Percentiles rank a stretch among this genome's conserved stretches.
These are phyloP conservation scores for Ceratobasidium sp. DNA, from an alignment of 1,284 basidiomycete species.

Conservation along the genomic window DNA sequence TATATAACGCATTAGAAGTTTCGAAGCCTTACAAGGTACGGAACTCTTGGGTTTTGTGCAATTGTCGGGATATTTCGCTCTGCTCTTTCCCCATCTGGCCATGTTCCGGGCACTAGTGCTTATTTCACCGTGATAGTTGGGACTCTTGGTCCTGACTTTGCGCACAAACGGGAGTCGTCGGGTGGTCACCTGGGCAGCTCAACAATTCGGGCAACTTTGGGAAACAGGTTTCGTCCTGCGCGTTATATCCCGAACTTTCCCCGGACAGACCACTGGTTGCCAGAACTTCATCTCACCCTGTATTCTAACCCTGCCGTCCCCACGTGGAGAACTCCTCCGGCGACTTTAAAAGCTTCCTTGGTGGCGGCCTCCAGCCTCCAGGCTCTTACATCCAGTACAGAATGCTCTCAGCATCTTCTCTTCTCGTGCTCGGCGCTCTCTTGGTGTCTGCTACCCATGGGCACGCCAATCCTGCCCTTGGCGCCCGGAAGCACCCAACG, in stretches of 20 bases:
- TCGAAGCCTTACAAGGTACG: neutral
- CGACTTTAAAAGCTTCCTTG: neutral
- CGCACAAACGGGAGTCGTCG: neutral
- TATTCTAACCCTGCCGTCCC: neutral
- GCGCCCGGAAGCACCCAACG: neutral
- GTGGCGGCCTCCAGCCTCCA: neutral
- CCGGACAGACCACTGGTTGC: neutral
- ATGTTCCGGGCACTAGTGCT: neutral
- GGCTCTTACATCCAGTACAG: neutral
- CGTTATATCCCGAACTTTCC: neutral
- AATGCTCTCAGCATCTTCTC: neutral
- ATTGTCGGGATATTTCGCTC: neutral
- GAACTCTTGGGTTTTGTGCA: neutral
- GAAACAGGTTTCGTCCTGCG: neutral
- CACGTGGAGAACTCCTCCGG: neutral
- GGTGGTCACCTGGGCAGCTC: neutral
- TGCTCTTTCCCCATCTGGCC: neutral
- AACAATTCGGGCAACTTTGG: neutral
- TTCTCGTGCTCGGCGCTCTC: conserved; percentile 11
- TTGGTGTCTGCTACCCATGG: conserved; percentile 9
- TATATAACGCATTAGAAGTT: neutral
- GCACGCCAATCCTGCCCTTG: neutral
- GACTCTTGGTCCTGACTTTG: neutral
- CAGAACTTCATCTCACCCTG: neutral
- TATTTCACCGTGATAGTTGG: neutral